Evolutionary conservation across 768 basidiomycete species (phyloP).

Genomic region (Termitomyces sp.): DNA sequence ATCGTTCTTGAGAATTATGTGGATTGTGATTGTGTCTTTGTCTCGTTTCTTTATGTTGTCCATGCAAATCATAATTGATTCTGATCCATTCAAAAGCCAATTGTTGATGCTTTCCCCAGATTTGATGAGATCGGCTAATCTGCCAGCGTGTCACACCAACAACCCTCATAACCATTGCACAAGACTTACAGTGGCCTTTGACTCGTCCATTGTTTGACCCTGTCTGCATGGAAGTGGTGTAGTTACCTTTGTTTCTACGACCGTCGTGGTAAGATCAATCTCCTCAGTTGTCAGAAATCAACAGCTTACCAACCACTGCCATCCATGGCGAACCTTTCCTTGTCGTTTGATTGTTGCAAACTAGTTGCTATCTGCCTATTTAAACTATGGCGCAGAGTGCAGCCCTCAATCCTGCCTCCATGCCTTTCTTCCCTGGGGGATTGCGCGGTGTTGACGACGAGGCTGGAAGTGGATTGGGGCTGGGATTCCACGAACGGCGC

Average conservation of each 20-base stretch:
- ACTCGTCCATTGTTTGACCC: conserved; percentile 1
- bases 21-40: not conserved
- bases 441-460: conserved; percentile 55
- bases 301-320: conserved; percentile 28
- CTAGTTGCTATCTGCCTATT: conserved; percentile 26
- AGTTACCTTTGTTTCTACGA: conserved; percentile 20
- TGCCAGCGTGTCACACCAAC: conserved; percentile 11
- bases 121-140: conserved; percentile 6
- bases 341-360: conserved; percentile 32
- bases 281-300: conserved; percentile 16
- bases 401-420: conserved; percentile 74
- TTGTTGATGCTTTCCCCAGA: not conserved
- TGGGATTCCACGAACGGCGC: conserved; percentile 41
- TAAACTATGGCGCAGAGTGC: conserved; percentile 67
- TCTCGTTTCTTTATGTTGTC: not conserved
- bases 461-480: conserved; percentile 32
- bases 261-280: conserved; percentile 22
- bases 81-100: not conserved
- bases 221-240: conserved; percentile 39
- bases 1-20: not conserved
- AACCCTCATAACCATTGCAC: conserved; percentile 1
- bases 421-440: conserved; percentile 79
- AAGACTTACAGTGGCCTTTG: conserved; percentile 6
- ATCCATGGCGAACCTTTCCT: conserved; percentile 21
- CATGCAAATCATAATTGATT: not conserved